A percentile compares a stretch with the other conserved stretches of the same genome.
phyloP scores from a whole-genome alignment of 2,329 filamentous ascomycete genomes.

The Dendryphion nanum region DNA sequence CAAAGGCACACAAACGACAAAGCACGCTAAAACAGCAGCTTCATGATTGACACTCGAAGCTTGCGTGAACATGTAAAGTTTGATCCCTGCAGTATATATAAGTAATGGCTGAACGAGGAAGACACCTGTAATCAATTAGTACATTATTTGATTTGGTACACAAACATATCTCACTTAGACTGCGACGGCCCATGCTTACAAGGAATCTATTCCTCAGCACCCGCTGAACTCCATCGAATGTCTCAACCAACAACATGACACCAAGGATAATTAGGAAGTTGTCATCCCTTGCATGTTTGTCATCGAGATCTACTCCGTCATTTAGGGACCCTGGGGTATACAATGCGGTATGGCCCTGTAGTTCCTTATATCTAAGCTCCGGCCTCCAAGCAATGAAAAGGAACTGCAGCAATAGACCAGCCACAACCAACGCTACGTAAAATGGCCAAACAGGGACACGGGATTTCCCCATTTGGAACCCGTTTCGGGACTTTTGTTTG shows the following conservation, averaged over 20 bases:
- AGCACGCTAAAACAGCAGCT: conserved; percentile 18
- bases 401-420: conserved; percentile 43
- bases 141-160: background rate
- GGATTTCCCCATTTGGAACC: conserved; percentile 13
- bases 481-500: conserved; percentile 17
- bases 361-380: conserved; percentile 35
- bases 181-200: conserved; percentile 41
- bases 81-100: conserved; percentile 44
- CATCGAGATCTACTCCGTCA: conserved; percentile 26
- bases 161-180: conserved; percentile 42
- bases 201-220: conserved; percentile 37
- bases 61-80: conserved; percentile 42
- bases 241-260: conserved; percentile 43
- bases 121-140: conserved; percentile 27
- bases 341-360: conserved; percentile 42
- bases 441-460: conserved; percentile 29
- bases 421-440: conserved; percentile 29
- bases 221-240: conserved; percentile 34
- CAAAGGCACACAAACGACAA: conserved; percentile 22
- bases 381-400: conserved; percentile 44
- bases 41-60: conserved; percentile 9
- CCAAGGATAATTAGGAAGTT: conserved; percentile 47
- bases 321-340: conserved; percentile 42
- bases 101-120: conserved; percentile 44
- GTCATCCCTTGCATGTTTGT: conserved; percentile 42